phyloP scores from a whole-genome alignment of 129 eudicot genomes.

The Artemisia tridentata region DNA sequence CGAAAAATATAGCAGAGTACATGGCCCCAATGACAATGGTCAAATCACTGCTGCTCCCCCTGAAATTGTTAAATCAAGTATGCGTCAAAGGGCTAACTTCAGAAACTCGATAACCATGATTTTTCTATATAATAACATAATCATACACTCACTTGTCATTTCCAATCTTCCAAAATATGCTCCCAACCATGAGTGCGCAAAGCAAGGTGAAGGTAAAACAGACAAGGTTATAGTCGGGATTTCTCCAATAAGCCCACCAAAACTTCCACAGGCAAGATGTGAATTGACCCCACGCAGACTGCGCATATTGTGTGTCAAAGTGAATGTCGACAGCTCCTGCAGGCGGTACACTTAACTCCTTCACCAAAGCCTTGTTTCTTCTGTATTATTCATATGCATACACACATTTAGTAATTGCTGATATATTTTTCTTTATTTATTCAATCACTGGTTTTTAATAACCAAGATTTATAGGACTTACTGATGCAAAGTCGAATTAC shows the following conservation, averaged over 20 bases:
- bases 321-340: slow-evolving; percentile 56
- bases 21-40: too few relatives aligned
- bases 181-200: slow-evolving; percentile 58
- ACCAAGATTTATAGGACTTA: slow-evolving; percentile 23
- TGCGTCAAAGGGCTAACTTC: too few relatives aligned
- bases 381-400: slow-evolving; percentile 16
- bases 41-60: too few relatives aligned
- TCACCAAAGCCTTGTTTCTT: slow-evolving; percentile 57
- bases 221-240: slow-evolving; percentile 74
- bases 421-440: too few relatives aligned
- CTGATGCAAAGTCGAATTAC: slow-evolving; percentile 38
- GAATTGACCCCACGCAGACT: slow-evolving; percentile 65
- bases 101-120: too few relatives aligned
- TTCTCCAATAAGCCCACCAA: slow-evolving; percentile 85
- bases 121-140: too few relatives aligned
- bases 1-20: too few relatives aligned
- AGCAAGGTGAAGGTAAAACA: slow-evolving; percentile 64
- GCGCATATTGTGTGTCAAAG: slow-evolving; percentile 56
- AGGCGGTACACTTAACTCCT: slow-evolving; percentile 57
- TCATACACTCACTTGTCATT: too few relatives aligned
- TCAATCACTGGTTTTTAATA: neutral
- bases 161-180: too few relatives aligned
- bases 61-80: too few relatives aligned
- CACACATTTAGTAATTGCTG: neutral
- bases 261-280: slow-evolving; percentile 73